Evolutionary conservation across 225 moss, liverwort and hornwort species (phyloP).

Genomic region (Sphagnum contortum): DNA sequence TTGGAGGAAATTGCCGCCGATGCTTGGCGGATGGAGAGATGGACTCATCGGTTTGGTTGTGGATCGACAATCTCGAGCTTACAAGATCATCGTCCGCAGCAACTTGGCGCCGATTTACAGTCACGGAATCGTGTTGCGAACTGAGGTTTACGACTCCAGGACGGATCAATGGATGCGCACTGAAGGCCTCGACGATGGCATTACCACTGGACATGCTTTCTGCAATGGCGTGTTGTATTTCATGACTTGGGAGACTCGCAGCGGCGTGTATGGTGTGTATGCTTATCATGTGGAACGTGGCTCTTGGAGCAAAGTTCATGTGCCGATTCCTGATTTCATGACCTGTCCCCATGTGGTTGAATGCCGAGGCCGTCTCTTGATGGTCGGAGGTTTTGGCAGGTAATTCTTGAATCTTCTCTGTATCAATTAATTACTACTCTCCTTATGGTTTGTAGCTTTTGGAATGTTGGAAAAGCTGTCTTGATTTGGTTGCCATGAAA

Average conservation of each 20-base stretch:
- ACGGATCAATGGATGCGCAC: slow-evolving; percentile 30
- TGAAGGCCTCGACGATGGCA: slow-evolving; percentile 27
- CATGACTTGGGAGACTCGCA: slow-evolving; percentile 44
- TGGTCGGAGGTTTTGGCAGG: slow-evolving; percentile 55
- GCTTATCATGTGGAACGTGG: slow-evolving; percentile 30
- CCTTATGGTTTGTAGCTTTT: background rate
- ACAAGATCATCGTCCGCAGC: slow-evolving; percentile 37
- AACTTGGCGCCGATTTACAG: slow-evolving; percentile 22
- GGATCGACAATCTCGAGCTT: slow-evolving; percentile 14
- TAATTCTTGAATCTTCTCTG: slow-evolving; percentile 1
- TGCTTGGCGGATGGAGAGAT: slow-evolving; percentile 37
- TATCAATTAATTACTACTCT: background rate
- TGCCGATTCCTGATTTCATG: slow-evolving; percentile 48
- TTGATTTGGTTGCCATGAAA: too few species aligned
- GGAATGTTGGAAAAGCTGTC: too few species aligned
- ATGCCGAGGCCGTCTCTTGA: slow-evolving; percentile 36
- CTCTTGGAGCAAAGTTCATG: slow-evolving; percentile 39
- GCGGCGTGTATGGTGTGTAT: slow-evolving; percentile 38
- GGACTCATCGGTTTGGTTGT: slow-evolving; percentile 37
- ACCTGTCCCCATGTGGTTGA: slow-evolving; percentile 48
- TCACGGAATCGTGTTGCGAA: slow-evolving; percentile 8
- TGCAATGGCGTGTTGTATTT: slow-evolving; percentile 44
- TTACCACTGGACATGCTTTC: slow-evolving; percentile 37
- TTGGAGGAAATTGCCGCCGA: slow-evolving; percentile 43
- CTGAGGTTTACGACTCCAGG: slow-evolving; percentile 36